These are phyloP conservation scores for Lichtheimia ornata DNA, from an alignment of 371 early-diverging fungal genomes.

Conservation along the genomic window DNA sequence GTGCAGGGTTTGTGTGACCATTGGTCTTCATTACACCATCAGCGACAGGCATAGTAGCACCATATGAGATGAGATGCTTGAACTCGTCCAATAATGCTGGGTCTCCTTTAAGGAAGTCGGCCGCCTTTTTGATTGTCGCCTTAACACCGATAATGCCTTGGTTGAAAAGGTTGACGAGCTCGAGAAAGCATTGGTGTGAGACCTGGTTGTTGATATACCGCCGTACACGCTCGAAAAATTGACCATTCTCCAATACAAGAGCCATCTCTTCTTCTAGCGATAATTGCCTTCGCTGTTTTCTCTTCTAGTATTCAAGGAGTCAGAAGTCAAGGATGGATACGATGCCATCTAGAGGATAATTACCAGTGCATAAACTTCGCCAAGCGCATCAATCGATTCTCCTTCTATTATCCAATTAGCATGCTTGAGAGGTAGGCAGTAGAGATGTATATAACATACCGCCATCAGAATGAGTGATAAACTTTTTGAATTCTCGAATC, in stretches of 20 bases:
- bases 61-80: constrained; percentile 90
- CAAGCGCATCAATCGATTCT: background rate
- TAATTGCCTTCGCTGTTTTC: constrained; percentile 1
- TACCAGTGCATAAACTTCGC: background rate
- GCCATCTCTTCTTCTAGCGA: constrained; percentile 3
- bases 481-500: constrained; percentile 6
- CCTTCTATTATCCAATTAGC: background rate
- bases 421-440: background rate
- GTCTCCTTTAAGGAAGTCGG: constrained; percentile 72
- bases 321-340: background rate
- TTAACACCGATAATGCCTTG: constrained; percentile 90
- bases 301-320: background rate
- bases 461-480: background rate
- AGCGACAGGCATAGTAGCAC: constrained; percentile 29
- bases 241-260: constrained; percentile 5
- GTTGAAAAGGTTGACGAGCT: constrained; percentile 93
- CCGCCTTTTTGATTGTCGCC: constrained; percentile 77
- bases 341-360: background rate
- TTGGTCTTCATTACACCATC: background rate
- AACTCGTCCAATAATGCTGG: constrained; percentile 88
- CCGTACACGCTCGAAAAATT: constrained; percentile 90
- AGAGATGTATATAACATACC: background rate
- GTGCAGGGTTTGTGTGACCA: background rate
- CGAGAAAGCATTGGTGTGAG: constrained; percentile 93
- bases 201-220: constrained; percentile 74